phyloP scores from a whole-genome alignment of 352 stramenopile species.

The Hyaloperonospora brassicae region DNA sequence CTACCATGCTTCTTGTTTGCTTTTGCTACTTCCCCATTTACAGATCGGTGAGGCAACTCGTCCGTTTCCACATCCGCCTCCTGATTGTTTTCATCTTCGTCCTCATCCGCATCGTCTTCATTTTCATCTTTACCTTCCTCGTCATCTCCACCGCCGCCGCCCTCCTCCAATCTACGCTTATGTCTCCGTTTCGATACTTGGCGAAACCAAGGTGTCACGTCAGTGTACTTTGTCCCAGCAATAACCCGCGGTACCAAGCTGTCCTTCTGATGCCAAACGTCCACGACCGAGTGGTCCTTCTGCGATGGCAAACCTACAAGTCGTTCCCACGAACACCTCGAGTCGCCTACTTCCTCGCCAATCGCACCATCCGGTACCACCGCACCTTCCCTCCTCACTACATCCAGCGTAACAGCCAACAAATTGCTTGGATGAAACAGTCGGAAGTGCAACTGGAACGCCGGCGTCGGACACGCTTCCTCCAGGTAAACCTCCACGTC shows the following conservation, averaged over 20 bases:
- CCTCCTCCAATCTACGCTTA: conserved; percentile 35
- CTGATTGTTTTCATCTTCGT: conserved; percentile 45
- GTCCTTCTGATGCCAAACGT: conserved; percentile 67
- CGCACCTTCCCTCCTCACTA: conserved; percentile 26
- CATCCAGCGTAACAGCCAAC: conserved; percentile 44
- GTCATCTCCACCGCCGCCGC: conserved; percentile 32
- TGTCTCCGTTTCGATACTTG: conserved; percentile 33
- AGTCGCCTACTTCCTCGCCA: conserved; percentile 32
- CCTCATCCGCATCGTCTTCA: conserved; percentile 48
- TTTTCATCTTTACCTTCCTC: conserved; percentile 47
- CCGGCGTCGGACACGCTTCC: conserved; percentile 34
- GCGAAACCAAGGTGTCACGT: conserved; percentile 55
- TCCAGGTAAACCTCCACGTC: conserved; percentile 62
- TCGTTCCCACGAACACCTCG: conserved; percentile 43
- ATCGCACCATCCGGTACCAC: neutral
- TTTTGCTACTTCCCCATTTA: conserved; percentile 25
- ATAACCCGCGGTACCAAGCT: conserved; percentile 43
- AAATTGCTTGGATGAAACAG: conserved; percentile 36
- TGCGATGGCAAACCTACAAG: conserved; percentile 48
- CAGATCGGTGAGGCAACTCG: conserved; percentile 23
- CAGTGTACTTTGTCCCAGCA: conserved; percentile 51
- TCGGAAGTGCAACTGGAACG: conserved; percentile 46
- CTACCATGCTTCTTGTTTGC: conserved; percentile 45
- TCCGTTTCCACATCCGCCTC: conserved; percentile 41
- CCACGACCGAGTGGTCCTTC: conserved; percentile 54